Conservation (phyloP, 352 stramenopile species). For the Pythium utonaiense region DNA sequence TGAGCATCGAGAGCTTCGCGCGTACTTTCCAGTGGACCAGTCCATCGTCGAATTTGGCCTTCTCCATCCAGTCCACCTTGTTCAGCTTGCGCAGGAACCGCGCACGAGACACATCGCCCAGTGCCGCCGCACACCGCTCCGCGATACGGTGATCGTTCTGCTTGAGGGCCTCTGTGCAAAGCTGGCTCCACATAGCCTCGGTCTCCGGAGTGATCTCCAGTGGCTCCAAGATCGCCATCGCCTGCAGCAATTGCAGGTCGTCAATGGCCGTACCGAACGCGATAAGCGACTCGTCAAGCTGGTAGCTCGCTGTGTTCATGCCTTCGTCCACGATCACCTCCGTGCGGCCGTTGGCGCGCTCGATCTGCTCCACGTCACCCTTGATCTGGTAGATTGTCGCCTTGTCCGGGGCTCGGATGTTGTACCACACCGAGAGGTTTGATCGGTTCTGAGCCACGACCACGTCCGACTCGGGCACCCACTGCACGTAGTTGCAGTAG, state of each 20-base stretch:
- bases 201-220: slow-evolving; percentile 90
- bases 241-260: slow-evolving; percentile 85
- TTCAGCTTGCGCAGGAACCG: slow-evolving; percentile 89
- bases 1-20: slow-evolving; percentile 75
- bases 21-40: slow-evolving; percentile 87
- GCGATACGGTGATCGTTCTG: slow-evolving; percentile 89
- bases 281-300: slow-evolving; percentile 93
- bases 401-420: slow-evolving; percentile 91
- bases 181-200: slow-evolving; percentile 93
- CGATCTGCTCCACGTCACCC: slow-evolving; percentile 94
- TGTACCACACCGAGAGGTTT: slow-evolving; percentile 95
- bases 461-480: slow-evolving; percentile 94
- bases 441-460: slow-evolving; percentile 92
- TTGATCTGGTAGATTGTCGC: slow-evolving; percentile 94
- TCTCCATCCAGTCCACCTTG: slow-evolving; percentile 86
- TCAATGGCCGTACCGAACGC: slow-evolving; percentile 93
- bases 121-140: slow-evolving; percentile 86
- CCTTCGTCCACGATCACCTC: slow-evolving; percentile 95
- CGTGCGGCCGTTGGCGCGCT: slow-evolving; percentile 88
- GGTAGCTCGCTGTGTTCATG: slow-evolving; percentile 91
- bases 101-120: slow-evolving; percentile 88
- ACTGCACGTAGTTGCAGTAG: slow-evolving; percentile 96
- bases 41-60: slow-evolving; percentile 68
- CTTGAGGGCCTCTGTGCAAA: slow-evolving; percentile 81
- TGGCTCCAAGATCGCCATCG: slow-evolving; percentile 92